Evolutionary conservation across 208 protist species (phyloP).

Genomic region (Crithidia thermophila): DNA sequence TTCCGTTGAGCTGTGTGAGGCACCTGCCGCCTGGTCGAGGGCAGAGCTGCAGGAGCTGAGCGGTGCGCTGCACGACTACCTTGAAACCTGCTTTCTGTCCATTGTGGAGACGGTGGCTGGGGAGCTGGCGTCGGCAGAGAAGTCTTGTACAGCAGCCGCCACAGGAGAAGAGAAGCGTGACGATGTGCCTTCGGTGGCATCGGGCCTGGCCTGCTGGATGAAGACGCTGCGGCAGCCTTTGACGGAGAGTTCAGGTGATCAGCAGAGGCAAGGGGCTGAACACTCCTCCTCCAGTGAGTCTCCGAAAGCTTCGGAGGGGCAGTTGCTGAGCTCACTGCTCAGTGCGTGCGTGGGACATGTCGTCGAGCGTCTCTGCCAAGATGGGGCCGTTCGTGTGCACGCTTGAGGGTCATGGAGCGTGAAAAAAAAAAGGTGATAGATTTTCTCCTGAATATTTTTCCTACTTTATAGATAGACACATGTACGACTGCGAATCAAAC

Average conservation of each 20-base stretch:
- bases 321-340: constrained; percentile 9
- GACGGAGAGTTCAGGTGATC: too few relatives aligned
- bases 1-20: not conserved
- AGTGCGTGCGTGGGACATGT: constrained; percentile 29
- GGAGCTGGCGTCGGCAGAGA: not conserved
- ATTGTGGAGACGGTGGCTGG: not conserved
- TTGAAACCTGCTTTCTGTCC: not conserved
- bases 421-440: too few relatives aligned
- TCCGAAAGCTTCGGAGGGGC: not conserved
- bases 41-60: constrained; percentile 18
- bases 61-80: not conserved
- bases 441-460: too few relatives aligned
- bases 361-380: not conserved
- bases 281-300: too few relatives aligned
- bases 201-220: constrained; percentile 2
- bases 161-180: not conserved
- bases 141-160: not conserved
- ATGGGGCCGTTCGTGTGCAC: not conserved
- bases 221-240: constrained; percentile 14
- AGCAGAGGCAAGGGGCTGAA: too few relatives aligned
- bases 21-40: not conserved
- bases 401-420: too few relatives aligned
- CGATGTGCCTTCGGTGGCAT: not conserved
- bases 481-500: too few relatives aligned
- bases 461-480: too few relatives aligned